Base-by-base conservation (phyloP, 1,139 yeast genomes). In the Pichia sp. region DNA sequence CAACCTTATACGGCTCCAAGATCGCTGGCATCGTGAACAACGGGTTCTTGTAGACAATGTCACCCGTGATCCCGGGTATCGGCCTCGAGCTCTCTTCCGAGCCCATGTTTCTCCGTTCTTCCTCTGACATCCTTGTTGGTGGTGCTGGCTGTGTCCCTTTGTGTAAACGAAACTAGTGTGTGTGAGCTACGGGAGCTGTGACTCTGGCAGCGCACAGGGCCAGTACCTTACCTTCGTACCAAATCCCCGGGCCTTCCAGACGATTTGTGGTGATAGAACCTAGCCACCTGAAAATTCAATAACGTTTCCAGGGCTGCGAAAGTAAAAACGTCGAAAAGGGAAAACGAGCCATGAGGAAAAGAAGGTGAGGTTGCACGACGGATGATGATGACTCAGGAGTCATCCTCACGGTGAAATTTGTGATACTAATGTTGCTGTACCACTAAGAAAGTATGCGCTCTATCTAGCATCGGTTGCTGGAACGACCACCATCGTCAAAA, bases 1-100 rank as follows among this genome's bases (percentile, higher is more conserved):
- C 78, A 1, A 84, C 75, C 55, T 82, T 73, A 69, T 80, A 83
- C 1, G 90, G 87, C 53, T 74, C 71, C 11, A 84, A 63, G 0
- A 63, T 52, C 2, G 67, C 70, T 0, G 92, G 92, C 56, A 85
- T 75, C 4, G 75, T 60, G 57, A 79, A 75, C 34, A 79, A 48
- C 2, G 74, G 72, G 47, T 68, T 61, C 4, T 63, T 59, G 44
- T 63, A 61, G 26, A 64, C 68, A 2, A 71, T 59, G 8, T 69
- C 70, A 0, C 75, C 76, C 1, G 76, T 72, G 40, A 74, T 73
- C 2, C 75, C 75, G 0, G 77, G 74, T 6, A 54, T 56, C 8
- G 47, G 23, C 3, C 38, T 31, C 4, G 53, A 7, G 23, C 40
- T 54, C 19, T 42, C 26, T 11, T 23, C 45, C 11, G 15, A 11